Evolutionary conservation across 73 alveolate genomes (phyloP), one percentile per base, ranked within the genome.

Genomic region (Symbiodinium pilosum): DNA sequence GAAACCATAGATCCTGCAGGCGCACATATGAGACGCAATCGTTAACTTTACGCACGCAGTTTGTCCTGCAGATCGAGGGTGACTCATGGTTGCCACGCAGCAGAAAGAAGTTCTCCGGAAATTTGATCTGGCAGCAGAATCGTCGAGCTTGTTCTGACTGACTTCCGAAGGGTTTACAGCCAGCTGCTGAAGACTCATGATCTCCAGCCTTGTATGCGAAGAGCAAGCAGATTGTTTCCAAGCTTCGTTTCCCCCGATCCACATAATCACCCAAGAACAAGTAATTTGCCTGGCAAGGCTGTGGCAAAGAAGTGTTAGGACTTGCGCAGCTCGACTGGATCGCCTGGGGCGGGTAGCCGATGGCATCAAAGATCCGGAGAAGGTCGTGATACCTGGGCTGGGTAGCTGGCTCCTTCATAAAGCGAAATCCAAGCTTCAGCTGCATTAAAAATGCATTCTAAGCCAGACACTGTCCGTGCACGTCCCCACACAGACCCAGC

Each of bases 71-170:
- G 97, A 99, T 99, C 36, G 99, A 99, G 39, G 99, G 99, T 71
- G 99, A 99, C 99, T 99, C 99, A 99, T 99, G 99, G 99, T 99
- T 99, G 47, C 99, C 99, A 85, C 99, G 95, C 92, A 99, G 99
- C 99, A 99, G 97, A 97, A 99, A 99, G 92, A 99, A 99, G 99
- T 99, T 99, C 99, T 99, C 99, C 2, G 99, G 99, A 99, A 83
- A 99, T 95, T 99, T 99, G 52, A 99, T 99, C 99, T 99, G 99
- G 95, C 99, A 99, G 30, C 64, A 1, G 16, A 16, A 28, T 69
- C 42, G 26, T 5, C 2, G n/a, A 18, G 39, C 43, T n/a, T n/a
- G n/a, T n/a, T n/a, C n/a, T n/a, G 2, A 32, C 4, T 40, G 20
- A 18, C 40, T 30, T 71, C 43, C 85, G 20, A 1, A 21, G 20